A percentile compares a stretch with the other conserved stretches of the same genome.
These are phyloP conservation scores for Stropharia rugosoannulata DNA, from an alignment of 768 basidiomycete genomes.

Conservation along the genomic window DNA sequence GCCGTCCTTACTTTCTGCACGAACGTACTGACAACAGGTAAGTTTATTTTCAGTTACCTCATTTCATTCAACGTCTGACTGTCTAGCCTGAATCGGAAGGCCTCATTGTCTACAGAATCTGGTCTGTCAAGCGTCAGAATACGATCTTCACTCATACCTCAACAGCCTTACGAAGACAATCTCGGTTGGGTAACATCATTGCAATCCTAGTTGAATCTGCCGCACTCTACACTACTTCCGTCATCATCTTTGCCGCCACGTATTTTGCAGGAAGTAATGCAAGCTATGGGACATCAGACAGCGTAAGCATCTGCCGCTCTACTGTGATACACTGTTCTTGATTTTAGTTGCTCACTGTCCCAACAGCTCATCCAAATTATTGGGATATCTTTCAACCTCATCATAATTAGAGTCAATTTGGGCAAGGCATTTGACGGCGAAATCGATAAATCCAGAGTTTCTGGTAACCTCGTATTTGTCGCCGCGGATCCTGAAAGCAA, in stretches of 20 bases:
- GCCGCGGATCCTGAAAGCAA: no score
- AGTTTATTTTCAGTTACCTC: not conserved
- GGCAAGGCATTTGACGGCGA: no score
- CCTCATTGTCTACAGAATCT: slow-evolving; percentile 11
- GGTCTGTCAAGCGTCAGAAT: slow-evolving; percentile 3
- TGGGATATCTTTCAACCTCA: slow-evolving; percentile 28
- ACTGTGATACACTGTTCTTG: not conserved
- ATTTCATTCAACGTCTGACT: not conserved
- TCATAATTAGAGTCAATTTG: slow-evolving; percentile 1
- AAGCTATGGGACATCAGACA: slow-evolving; percentile 19
- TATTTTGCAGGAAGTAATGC: slow-evolving; percentile 21
- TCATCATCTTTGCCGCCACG: slow-evolving; percentile 18
- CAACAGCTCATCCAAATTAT: slow-evolving; percentile 18
- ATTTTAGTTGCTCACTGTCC: not conserved
- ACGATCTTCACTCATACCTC: not conserved
- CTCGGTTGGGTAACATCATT: slow-evolving; percentile 15
- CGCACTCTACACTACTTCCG: slow-evolving; percentile 21
- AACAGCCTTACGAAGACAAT: not conserved
- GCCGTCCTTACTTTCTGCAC: slow-evolving; percentile 11
- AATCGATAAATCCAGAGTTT: no score
- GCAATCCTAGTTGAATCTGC: slow-evolving; percentile 29
- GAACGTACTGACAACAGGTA: slow-evolving; percentile 17
- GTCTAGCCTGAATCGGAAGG: not conserved
- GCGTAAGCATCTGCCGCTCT: slow-evolving; percentile 12
- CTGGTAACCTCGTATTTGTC: no score